Conservation (phyloP, 1,284 basidiomycete species). For the Takashimella tepidaria region DNA sequence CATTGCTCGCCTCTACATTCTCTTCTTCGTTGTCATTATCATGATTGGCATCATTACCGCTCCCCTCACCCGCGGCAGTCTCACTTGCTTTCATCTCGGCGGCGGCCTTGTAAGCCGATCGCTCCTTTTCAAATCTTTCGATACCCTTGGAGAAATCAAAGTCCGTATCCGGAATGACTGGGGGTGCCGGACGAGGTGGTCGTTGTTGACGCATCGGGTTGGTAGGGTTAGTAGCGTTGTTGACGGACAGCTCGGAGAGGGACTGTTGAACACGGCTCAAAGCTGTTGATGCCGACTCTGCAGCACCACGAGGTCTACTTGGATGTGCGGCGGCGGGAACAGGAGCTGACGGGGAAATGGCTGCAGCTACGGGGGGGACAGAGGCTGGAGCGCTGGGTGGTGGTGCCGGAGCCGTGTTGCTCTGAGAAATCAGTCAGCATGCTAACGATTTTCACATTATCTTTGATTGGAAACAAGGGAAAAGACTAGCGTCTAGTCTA, state of each 20-base stretch:
- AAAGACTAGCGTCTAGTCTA: no score
- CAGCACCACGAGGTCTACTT: not conserved
- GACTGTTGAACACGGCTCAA: slow-evolving; percentile 41
- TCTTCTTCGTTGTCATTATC: slow-evolving; percentile 1
- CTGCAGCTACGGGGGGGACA: not conserved
- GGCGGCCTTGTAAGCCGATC: slow-evolving; percentile 21
- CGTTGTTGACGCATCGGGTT: slow-evolving; percentile 8
- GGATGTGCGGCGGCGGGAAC: slow-evolving; percentile 1
- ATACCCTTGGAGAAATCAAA: slow-evolving; percentile 42
- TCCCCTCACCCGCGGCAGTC: slow-evolving; percentile 3
- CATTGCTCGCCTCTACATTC: slow-evolving; percentile 3
- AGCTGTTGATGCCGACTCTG: slow-evolving; percentile 31
- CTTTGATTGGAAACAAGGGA: not conserved
- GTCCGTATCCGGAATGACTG: slow-evolving; percentile 40
- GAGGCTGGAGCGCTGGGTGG: no score
- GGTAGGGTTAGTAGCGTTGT: slow-evolving; percentile 6
- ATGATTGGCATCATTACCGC: slow-evolving; percentile 1
- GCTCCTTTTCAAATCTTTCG: slow-evolving; percentile 35
- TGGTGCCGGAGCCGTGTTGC: slow-evolving; percentile 3
- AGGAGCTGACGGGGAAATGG: slow-evolving; percentile 2
- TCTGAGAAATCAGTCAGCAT: no score
- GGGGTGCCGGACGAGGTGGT: slow-evolving; percentile 19
- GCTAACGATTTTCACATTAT: slow-evolving; percentile 2
- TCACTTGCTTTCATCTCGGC: slow-evolving; percentile 2
- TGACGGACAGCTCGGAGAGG: slow-evolving; percentile 28